Evolutionary conservation across 2,329 filamentous ascomycete genomes (phyloP).

Genomic region (Allantophomopsis cytisporea): DNA sequence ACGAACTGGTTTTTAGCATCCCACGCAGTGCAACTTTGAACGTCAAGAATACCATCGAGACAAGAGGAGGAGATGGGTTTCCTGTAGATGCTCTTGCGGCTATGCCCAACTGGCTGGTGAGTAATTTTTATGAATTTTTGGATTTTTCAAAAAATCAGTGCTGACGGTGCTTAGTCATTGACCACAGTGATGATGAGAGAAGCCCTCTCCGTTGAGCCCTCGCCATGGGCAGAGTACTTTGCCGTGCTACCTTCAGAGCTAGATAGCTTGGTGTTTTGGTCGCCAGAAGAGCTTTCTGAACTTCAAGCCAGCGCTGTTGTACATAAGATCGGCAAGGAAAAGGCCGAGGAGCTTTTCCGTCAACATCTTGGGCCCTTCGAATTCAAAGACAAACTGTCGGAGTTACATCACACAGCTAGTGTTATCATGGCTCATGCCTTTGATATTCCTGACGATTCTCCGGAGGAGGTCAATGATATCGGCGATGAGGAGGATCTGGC

Average conservation of each 20-base stretch:
- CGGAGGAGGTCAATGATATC: constrained; percentile 27
- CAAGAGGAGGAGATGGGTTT: constrained; percentile 4
- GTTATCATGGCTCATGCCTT: constrained; percentile 65
- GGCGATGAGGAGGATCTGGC: constrained; percentile 28
- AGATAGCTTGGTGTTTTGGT: constrained; percentile 61
- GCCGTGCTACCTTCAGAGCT: constrained; percentile 44
- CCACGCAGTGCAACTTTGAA: constrained; percentile 45
- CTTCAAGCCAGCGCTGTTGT: constrained; percentile 51
- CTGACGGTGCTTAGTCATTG: constrained; percentile 9
- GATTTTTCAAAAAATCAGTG: neutral
- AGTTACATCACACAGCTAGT: constrained; percentile 45
- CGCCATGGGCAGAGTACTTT: constrained; percentile 39
- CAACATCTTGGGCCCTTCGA: constrained; percentile 37
- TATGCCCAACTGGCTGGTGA: constrained; percentile 31
- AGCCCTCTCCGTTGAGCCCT: constrained; percentile 8
- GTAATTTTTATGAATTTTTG: neutral
- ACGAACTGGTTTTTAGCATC: constrained; percentile 52
- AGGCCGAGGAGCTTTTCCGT: constrained; percentile 42
- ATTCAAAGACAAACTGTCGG: too few species aligned
- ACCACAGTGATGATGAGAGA: constrained; percentile 12
- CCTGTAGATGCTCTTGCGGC: constrained; percentile 13
- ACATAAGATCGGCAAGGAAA: constrained; percentile 48
- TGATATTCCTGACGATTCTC: constrained; percentile 31
- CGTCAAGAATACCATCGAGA: constrained; percentile 38
- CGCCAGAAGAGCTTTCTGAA: constrained; percentile 40